Conservation (phyloP, 2,329 filamentous ascomycete species). For the Xylariaceae sp. region DNA sequence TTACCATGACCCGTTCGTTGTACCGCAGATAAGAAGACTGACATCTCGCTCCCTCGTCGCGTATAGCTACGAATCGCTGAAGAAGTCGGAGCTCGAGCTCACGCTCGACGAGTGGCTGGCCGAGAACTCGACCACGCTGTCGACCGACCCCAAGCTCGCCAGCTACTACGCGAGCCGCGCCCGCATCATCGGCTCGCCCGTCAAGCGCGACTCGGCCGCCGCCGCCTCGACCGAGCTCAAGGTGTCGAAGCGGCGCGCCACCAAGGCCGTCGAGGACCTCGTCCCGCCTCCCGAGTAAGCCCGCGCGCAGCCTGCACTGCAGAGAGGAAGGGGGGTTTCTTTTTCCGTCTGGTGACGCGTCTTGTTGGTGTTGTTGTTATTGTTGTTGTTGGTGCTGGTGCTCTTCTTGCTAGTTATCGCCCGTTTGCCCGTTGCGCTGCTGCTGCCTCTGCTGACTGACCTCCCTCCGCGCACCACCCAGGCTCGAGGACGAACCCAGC, state of each 20-base stretch:
- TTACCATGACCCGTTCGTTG: no score
- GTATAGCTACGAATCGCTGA: constrained; percentile 58
- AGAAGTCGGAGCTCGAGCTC: constrained; percentile 73
- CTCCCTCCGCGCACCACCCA: constrained; percentile 40
- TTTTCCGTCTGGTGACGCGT: constrained; percentile 63
- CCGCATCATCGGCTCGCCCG: constrained; percentile 49
- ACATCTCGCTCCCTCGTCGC: constrained; percentile 11
- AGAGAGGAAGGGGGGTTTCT: no score
- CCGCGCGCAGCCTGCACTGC: constrained; percentile 52
- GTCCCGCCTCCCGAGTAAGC: constrained; percentile 66
- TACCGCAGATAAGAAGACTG: constrained; percentile 14
- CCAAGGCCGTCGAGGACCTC: constrained; percentile 52
- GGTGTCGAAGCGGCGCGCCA: constrained; percentile 24
- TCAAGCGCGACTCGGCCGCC: constrained; percentile 22
- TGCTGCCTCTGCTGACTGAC: constrained; percentile 40
- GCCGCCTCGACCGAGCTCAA: constrained; percentile 19
- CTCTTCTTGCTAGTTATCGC: no score
- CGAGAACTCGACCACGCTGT: constrained; percentile 58
- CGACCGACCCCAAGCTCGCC: constrained; percentile 55
- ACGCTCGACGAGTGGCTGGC: constrained; percentile 67
- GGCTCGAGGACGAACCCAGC: constrained; percentile 25
- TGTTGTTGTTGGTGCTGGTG: no score
- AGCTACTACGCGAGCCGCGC: constrained; percentile 70
- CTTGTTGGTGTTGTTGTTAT: no score
- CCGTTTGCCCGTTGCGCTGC: neutral